Evolutionary conservation across 2,329 filamentous ascomycete genomes (phyloP), one percentile per base, ranked within the genome.

Genomic region (Zopfia rhizophila): DNA sequence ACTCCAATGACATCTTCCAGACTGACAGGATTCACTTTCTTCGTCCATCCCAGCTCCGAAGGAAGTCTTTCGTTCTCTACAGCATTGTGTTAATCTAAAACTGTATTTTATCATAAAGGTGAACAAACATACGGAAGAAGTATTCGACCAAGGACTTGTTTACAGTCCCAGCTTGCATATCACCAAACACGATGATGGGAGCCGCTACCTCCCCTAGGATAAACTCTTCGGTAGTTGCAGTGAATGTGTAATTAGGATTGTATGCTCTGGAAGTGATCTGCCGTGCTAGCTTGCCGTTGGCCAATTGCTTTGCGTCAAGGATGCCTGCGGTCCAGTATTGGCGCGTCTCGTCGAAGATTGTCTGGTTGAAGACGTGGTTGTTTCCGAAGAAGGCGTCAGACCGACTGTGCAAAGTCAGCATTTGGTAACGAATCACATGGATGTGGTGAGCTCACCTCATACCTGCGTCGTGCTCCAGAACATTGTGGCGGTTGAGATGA

Each of bases 351-450:
- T 77, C 72, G 60, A 82, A 84, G 51, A 82, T 60, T 2, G 72
- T 75, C 39, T 76, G 66, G 63, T 83, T 81, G 69, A 84, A 83
- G 43, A 75, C 44, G 53, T 79, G 73, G 53, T 78, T 78, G 61
- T 78, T 76, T 16, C 80, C 81, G 40, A 80, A 73, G 69, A 66
- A 77, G 7, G 73, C 76, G 45, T 83, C 80, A 2, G 68, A 57
- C 18, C 79, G 79, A 28, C 75, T 78, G 17, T 78, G 42, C n/a
- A 27, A 6, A 18, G 31, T 22, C 18, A 65, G 30, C 48, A 57
- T 55, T 17, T 58, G 29, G 51, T 38, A 13, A 50, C 10, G 3
- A 23, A 5, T 7, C 7, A n/a, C 17, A 25, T 5, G 5, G 36
- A 8, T 27, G 18, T 29, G 13, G 7, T 6, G 16, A 22, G 32